These are phyloP conservation scores for Eutrema salsugineum DNA, from an alignment of 441 rosid species.

Conservation along the genomic window DNA sequence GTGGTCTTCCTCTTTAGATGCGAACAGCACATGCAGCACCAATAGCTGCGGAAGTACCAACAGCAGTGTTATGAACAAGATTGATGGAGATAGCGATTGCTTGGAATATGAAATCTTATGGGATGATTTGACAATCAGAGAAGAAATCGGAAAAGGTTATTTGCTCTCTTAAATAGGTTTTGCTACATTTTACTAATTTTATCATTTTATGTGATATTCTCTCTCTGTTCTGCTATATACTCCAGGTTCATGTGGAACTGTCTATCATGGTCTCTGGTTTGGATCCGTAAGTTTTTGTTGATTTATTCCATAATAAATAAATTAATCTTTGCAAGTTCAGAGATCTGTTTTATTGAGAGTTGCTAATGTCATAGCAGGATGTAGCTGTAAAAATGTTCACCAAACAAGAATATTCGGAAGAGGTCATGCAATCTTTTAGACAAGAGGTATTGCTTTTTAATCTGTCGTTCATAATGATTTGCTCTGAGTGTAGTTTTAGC, in stretches of 20 bases:
- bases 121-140: slow-evolving; percentile 86
- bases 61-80: slow-evolving; percentile 68
- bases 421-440: slow-evolving; percentile 65
- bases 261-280: slow-evolving; percentile 94
- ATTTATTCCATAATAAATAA: neutral
- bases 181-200: no score
- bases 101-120: slow-evolving; percentile 88
- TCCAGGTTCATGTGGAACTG: slow-evolving; percentile 97
- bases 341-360: slow-evolving; percentile 15
- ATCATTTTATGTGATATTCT: neutral
- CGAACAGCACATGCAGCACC: slow-evolving; percentile 81
- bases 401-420: slow-evolving; percentile 89
- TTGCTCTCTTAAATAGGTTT: neutral
- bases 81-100: slow-evolving; percentile 68
- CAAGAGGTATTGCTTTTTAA: slow-evolving; percentile 45
- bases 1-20: slow-evolving; percentile 77
- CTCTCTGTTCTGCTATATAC: slow-evolving; percentile 8
- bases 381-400: slow-evolving; percentile 95
- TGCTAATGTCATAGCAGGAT: slow-evolving; percentile 57
- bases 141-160: slow-evolving; percentile 92
- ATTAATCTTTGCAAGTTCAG: no score
- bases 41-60: slow-evolving; percentile 92
- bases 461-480: neutral
- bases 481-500: neutral
- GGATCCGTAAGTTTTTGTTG: slow-evolving; percentile 81